Conservation (phyloP, 1,139 yeast genomes). For the Yamadazyma diddensiae region DNA sequence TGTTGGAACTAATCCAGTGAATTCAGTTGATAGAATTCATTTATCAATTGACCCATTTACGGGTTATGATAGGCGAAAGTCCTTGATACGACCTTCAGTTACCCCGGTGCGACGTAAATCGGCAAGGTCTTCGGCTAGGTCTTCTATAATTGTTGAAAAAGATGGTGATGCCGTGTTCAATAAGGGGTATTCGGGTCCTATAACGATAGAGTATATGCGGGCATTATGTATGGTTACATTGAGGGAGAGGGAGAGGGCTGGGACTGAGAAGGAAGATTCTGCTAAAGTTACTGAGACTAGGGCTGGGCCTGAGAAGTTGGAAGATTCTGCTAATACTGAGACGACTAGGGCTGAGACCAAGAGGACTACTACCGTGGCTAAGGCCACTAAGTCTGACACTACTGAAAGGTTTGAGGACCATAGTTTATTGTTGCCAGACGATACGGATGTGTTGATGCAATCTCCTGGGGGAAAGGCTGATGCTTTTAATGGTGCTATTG, state of each 20-base stretch:
- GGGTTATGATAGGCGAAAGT: too few species aligned
- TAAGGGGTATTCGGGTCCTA: slow-evolving; percentile 35
- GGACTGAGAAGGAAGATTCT: not conserved
- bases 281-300: not conserved
- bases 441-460: slow-evolving; percentile 8
- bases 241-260: slow-evolving; percentile 15
- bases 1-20: not conserved
- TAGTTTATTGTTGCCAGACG: slow-evolving; percentile 8
- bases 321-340: not conserved
- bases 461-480: too few species aligned
- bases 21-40: not conserved
- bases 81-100: too few species aligned
- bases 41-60: too few species aligned
- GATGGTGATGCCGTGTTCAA: slow-evolving; percentile 26
- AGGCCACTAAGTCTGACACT: too few species aligned
- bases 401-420: too few species aligned
- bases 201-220: slow-evolving; percentile 37
- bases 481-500: too few species aligned
- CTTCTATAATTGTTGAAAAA: slow-evolving; percentile 27
- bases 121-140: too few species aligned
- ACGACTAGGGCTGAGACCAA: too few species aligned
- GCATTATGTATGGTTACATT: slow-evolving; percentile 33
- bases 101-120: too few species aligned
- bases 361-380: too few species aligned
- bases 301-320: not conserved